Evolutionary conservation across 805 yeast genomes (phyloP).

Genomic region (Candida palmyrensis): DNA sequence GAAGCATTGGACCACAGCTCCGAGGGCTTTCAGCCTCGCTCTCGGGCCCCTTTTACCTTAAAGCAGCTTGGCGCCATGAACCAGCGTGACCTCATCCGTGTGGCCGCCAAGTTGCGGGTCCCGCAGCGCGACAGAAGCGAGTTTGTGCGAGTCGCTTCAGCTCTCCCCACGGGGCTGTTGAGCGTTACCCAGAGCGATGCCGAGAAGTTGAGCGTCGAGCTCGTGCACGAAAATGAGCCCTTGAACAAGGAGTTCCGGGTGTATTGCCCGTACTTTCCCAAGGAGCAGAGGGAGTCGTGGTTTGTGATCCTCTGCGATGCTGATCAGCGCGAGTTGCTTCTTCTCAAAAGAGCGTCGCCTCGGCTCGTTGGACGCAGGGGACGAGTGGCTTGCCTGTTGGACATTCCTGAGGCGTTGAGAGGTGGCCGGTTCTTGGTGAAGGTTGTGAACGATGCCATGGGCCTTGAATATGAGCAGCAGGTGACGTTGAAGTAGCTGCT

Average conservation of each 20-base stretch:
- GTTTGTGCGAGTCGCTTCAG: conserved; percentile 49
- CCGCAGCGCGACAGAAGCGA: conserved; percentile 36
- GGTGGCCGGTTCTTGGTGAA: conserved; percentile 37
- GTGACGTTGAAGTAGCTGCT: neutral
- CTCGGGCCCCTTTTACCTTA: too few species aligned
- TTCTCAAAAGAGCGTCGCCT: conserved; percentile 76
- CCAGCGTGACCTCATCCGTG: conserved; percentile 23
- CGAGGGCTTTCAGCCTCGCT: conserved; percentile 3
- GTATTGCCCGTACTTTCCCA: conserved; percentile 79
- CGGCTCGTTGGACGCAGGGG: conserved; percentile 32
- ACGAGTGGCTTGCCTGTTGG: conserved; percentile 38
- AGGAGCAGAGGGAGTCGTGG: conserved; percentile 92
- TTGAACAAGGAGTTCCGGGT: conserved; percentile 58
- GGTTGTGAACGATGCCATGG: conserved; percentile 64
- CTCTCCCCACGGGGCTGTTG: conserved; percentile 58
- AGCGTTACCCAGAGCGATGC: conserved; percentile 30
- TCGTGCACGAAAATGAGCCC: conserved; percentile 51
- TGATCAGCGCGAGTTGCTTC: conserved; percentile 47
- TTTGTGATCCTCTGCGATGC: conserved; percentile 59
- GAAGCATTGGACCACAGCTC: too few species aligned
- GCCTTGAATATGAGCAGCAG: conserved; percentile 36
- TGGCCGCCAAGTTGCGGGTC: conserved; percentile 39
- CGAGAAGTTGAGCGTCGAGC: conserved; percentile 35
- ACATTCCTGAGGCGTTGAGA: conserved; percentile 42
- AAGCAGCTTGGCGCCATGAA: conserved; percentile 40